A percentile compares a stretch with the other conserved stretches of the same genome.
These are phyloP conservation scores for Agastache rugosa DNA, from an alignment of 257 asterid genomes.

Conservation along the genomic window DNA sequence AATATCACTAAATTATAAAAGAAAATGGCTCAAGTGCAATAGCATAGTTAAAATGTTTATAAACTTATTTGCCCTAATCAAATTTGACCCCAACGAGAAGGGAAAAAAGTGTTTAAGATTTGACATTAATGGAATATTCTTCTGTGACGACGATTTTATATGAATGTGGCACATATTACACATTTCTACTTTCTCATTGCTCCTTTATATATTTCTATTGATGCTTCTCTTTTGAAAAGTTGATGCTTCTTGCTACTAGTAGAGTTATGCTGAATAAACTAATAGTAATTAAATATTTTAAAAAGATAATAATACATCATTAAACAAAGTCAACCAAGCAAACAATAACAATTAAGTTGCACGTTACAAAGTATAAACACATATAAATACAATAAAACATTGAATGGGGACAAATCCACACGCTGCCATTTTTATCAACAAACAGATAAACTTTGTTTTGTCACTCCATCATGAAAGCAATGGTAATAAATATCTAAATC, in stretches of 20 bases:
- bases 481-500: not conserved
- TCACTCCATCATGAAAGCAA: slow-evolving; percentile 22
- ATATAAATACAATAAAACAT: not conserved
- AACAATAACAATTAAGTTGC: not conserved
- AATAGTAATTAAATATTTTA: not conserved
- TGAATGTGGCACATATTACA: not conserved
- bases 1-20: too few species aligned
- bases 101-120: not conserved
- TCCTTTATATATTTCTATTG: not conserved
- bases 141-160: not conserved
- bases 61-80: too few species aligned
- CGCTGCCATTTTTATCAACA: not conserved
- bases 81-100: not conserved
- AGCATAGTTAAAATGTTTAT: too few species aligned
- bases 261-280: not conserved
- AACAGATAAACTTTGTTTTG: not conserved
- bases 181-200: not conserved
- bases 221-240: too few species aligned
- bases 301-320: not conserved
- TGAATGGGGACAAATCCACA: not conserved
- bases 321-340: slow-evolving; percentile 16
- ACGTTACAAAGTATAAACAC: not conserved
- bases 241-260: not conserved
- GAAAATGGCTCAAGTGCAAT: too few species aligned
- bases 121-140: not conserved